Evolutionary conservation across 371 early-diverging fungal species (phyloP), one percentile per base, ranked within the genome.

Genomic region (Basidiobolus heterosporus): DNA sequence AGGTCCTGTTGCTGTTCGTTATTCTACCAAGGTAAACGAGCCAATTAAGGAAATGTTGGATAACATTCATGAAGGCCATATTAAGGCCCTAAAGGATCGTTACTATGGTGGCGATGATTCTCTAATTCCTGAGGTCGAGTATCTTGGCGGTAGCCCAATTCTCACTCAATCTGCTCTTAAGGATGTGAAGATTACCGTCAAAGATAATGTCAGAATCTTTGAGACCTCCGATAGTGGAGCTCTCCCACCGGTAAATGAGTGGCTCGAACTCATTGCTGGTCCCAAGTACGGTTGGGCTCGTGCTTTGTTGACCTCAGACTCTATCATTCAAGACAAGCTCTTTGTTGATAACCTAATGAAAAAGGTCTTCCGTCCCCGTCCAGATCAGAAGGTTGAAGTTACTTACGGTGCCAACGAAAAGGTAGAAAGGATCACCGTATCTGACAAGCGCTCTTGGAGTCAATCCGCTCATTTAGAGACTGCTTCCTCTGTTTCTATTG

Each of bases 21-120:
- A 88, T 54, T 70, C 85, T 22, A 81, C 69, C 43, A 70, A 72
- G 39, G 78, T 72, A 13, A 77, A 95, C 54, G 85, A 88, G 62
- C 93, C 94, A 3, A 88, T 88, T 42, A 81, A 76, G 51, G 88
- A 87, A 35, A 88, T 94, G 49, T 69, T 94, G 38, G 91, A 82
- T 55, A 75, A 72, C 35, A 90, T 94, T 50, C 85, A 90, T 69
- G 55, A 71, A 21, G 82, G 81, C 42, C 90, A 91, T 50, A 83
- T 90, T 49, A 66, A 66, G 3, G 68, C 74, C 45, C 69, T 91
- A 55, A 77, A 85, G 64, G 66, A 74, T 45, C 70, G 78, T 44
- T 87, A 83, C 67, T 87, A 91, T 64, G 70, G 67, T 51, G 65
- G 74, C 41, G 72, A 78, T 37, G 62, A 67, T 14, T 40, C 59